A percentile compares a stretch with the other conserved stretches of the same genome.
phyloP scores from a whole-genome alignment of 306 rosid genomes.

The Lathyrus oleraceus region DNA sequence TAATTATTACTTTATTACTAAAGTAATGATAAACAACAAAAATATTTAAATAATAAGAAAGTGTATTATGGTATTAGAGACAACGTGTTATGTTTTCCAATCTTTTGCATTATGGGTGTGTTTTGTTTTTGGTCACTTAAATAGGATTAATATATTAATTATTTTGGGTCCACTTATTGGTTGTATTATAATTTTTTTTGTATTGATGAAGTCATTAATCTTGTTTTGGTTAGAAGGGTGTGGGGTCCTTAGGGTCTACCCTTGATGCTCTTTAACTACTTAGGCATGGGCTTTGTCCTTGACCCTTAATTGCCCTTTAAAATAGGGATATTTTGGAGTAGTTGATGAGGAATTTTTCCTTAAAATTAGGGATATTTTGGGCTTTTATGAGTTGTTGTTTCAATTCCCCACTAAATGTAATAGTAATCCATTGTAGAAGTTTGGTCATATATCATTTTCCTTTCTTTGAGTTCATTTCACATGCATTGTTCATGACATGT shows the following conservation, averaged over 20 bases:
- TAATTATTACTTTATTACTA: slow-evolving; percentile 4
- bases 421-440: slow-evolving; percentile 35
- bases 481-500: slow-evolving; percentile 30
- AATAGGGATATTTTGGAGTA: slow-evolving; percentile 34
- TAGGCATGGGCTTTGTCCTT: slow-evolving; percentile 40
- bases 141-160: slow-evolving; percentile 2
- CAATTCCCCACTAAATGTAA: slow-evolving; percentile 39
- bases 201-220: slow-evolving; percentile 42
- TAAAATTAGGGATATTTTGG: slow-evolving; percentile 40
- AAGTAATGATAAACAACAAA: neutral
- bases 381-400: neutral
- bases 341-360: slow-evolving; percentile 17
- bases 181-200: slow-evolving; percentile 32
- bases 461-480: slow-evolving; percentile 28
- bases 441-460: slow-evolving; percentile 30
- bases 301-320: slow-evolving; percentile 40
- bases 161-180: slow-evolving; percentile 39
- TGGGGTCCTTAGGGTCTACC: slow-evolving; percentile 26
- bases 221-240: slow-evolving; percentile 36
- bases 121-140: slow-evolving; percentile 40
- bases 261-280: slow-evolving; percentile 42
- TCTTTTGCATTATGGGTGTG: slow-evolving; percentile 44
- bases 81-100: slow-evolving; percentile 33
- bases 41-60: slow-evolving; percentile 17
- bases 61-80: slow-evolving; percentile 36